Base-by-base conservation (phyloP, 768 basidiomycete genomes). In the Gloeostereum incarnatum region DNA sequence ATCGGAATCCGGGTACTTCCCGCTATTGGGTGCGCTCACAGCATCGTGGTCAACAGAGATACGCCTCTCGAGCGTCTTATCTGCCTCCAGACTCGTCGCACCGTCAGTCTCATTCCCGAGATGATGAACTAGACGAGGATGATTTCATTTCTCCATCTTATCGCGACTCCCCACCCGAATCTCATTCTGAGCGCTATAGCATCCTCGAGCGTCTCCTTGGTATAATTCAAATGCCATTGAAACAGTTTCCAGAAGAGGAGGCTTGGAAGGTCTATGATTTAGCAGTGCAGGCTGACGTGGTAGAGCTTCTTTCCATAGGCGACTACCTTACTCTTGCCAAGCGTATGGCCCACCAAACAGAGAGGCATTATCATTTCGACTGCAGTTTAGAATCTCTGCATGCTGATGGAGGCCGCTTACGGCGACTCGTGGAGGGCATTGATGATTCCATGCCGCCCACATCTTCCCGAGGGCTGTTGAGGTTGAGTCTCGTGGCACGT, bases 351-450 rank as follows among this genome's bases (percentile, higher is more conserved):
- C 38, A 29, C 10, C 55, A 60, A 26, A 52, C 55, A 2, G 58
- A 56, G 30, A 45, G 39, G 24, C 34, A 43, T 20, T 42, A 51
- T 39, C 13, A 45, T 25, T 38, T 36, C 6, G 8, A 31, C 18
- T 39, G 47, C 3, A 45, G 51, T 44, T 34, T 49, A 25, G 38
- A 51, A 27, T 36, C 42, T 13, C 39, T 65, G 37, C 49, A 51
- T 16, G 42, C 34, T 8, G 68, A 67, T 64, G 67, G 62, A 4
- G n/a, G n/a, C n/a, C n/a, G n/a, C n/a, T n/a, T n/a, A n/a, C n/a
- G n/a, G n/a, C n/a, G n/a, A n/a, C n/a, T n/a, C n/a, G n/a, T n/a
- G n/a, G 41, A 45, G 9, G 60, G 63, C 16, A 47, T 71, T n/a
- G 49, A 48, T n/a, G 44, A 49, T 13, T 22, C 66, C 11, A 37